Evolutionary conservation across 805 yeast genomes (phyloP), one percentile per base, ranked within the genome.

Genomic region (Deakozyma indianensis): DNA sequence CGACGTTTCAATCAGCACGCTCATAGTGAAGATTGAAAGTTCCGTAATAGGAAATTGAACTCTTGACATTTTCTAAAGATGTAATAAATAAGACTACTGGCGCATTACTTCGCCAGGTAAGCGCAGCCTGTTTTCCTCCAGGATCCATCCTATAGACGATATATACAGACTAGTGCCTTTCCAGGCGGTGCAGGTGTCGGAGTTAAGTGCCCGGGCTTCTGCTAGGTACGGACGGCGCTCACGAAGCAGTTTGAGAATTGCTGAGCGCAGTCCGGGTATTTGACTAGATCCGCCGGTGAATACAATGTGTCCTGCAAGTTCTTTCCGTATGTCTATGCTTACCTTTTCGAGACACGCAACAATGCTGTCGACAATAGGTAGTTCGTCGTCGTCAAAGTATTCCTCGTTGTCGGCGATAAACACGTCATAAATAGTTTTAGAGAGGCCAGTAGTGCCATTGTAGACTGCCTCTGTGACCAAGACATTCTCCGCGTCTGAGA

Each of bases 1-100:
- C 9, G n/a, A 23, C 1, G 71, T 68, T 45, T 68, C 72, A 1
- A 68, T 32, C 15, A 68, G 49, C 1, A 68, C 69, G 47, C 70
- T 65, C 71, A 67, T 67, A 5, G 38, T n/a, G 38, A 5, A 14
- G 38, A 7, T 9, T 25, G 28, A 25, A n/a, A n/a, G n/a, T n/a
- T n/a, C n/a, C n/a, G n/a, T n/a, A n/a, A n/a, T n/a, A n/a, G n/a
- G n/a, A n/a, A n/a, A n/a, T n/a, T n/a, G n/a, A n/a, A n/a, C n/a
- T n/a, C n/a, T n/a, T n/a, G n/a, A n/a, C 28, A 25, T 25, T 25
- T 25, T 25, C 7, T 25, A 25, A 25, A 9, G 14, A 7, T 9
- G 14, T 9, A 25, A 25, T 25, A 25, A 9, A 25, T 9, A 2
- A 18, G 21, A 7, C 40, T 35, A 32, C 38, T n/a, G 38, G 9